Evolutionary conservation across 176 grass and related monocot genomes (phyloP), one percentile per base, ranked within the genome.

Genomic region (Oryza glumipatula): DNA sequence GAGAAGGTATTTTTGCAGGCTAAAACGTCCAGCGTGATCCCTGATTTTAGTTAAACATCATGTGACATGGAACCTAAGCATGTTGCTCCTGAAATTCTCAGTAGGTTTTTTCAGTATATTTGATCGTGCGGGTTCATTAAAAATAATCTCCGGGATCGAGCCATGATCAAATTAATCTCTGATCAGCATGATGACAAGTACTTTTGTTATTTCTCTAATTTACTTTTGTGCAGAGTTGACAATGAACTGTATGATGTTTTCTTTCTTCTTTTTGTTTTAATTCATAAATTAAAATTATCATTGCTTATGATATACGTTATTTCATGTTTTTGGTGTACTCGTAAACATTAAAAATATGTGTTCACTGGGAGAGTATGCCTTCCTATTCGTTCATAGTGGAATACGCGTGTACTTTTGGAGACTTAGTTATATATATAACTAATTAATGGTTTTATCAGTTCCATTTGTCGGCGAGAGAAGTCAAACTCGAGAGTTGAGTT

Each of bases 41-140:
- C 74, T 17, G 26, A 74, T n/a, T 30, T 47, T 48, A 35, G 41
- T 24, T 66, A 84, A 68, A 51, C 73, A 69, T 70, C 45, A 47
- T 11, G 65, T 69, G 22, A 17, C 68, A 70, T 28, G 64, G 46
- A 77, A 77, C 69, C 65, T 43, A 84, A 65, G 68, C 82, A 77
- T 47, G 80, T 22, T 73, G 80, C 35, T 72, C 61, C 22, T 24
- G 13, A 43, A 7, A 71, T 4, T 30, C 39, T 63, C 13, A 72
- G 39, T 3, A 39, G 11, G n/a, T 21, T 15, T 6, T 15, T 28
- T 35, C 23, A 2, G 22, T 54, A 28, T 72, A 81, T 60, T 17
- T 60, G 80, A 72, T 72, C 36, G 35, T 82, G 80, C 68, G 15
- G 16, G 33, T 72, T 72, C 35, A 0, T 45, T 72, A 44, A n/a